Percentiles rank a stretch among this genome's conserved stretches.
These are phyloP conservation scores for Capronia coronata DNA, from an alignment of 2,329 filamentous ascomycete genomes.

Conservation along the genomic window DNA sequence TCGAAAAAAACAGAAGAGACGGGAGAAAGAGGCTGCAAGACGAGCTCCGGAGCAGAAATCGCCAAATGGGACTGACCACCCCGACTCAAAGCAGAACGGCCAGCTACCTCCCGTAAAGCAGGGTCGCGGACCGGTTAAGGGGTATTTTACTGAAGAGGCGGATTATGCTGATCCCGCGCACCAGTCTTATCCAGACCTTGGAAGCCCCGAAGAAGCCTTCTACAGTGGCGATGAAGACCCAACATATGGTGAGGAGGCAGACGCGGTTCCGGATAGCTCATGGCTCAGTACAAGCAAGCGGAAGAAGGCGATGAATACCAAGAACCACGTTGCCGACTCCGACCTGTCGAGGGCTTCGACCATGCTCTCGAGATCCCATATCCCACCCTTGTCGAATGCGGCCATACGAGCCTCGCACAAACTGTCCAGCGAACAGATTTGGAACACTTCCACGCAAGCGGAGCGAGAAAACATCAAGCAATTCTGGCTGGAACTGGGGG, in stretches of 20 bases:
- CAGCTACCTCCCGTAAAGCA: slow-evolving; percentile 24
- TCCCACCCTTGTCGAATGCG: slow-evolving; percentile 40
- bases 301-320: slow-evolving; percentile 30
- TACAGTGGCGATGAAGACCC: slow-evolving; percentile 51
- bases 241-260: slow-evolving; percentile 32
- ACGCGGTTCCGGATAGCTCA: slow-evolving; percentile 27
- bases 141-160: slow-evolving; percentile 29
- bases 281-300: slow-evolving; percentile 29
- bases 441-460: slow-evolving; percentile 91
- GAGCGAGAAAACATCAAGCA: slow-evolving; percentile 96
- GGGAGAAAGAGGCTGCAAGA: slow-evolving; percentile 73
- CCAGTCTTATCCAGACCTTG: slow-evolving; percentile 37
- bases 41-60: slow-evolving; percentile 48
- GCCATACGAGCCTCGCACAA: slow-evolving; percentile 40
- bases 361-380: slow-evolving; percentile 37
- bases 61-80: slow-evolving; percentile 29
- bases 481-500: slow-evolving; percentile 91
- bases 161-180: slow-evolving; percentile 32
- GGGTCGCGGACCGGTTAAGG: slow-evolving; percentile 28
- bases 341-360: slow-evolving; percentile 27
- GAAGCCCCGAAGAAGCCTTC: slow-evolving; percentile 49
- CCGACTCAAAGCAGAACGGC: slow-evolving; percentile 12
- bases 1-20: slow-evolving; percentile 90
- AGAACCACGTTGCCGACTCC: slow-evolving; percentile 5
- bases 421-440: slow-evolving; percentile 74